These are phyloP conservation scores for Aspergillus nidulans DNA, from an alignment of 495 filamentous ascomycete species.

Conservation along the genomic window DNA sequence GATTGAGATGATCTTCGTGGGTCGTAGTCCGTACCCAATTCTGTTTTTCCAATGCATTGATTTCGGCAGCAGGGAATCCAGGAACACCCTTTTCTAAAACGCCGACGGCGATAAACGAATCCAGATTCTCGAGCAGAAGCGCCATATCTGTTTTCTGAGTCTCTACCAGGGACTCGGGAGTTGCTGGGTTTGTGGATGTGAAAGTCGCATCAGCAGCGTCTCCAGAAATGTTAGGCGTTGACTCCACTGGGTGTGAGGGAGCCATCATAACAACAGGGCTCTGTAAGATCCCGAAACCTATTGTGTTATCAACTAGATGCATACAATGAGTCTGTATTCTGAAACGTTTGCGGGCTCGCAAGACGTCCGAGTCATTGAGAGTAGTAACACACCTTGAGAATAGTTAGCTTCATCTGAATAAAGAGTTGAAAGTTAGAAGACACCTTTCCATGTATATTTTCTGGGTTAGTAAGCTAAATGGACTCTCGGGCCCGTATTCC, in stretches of 20 bases:
- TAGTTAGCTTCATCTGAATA: not conserved
- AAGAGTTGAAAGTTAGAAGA: not conserved
- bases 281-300: not conserved
- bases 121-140: constrained; percentile 3
- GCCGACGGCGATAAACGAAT: constrained; percentile 20
- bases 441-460: not conserved
- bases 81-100: constrained; percentile 13
- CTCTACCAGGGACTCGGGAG: not conserved
- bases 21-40: constrained; percentile 30
- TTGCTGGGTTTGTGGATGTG: not conserved
- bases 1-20: constrained; percentile 12
- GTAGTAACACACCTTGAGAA: not conserved
- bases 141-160: not conserved
- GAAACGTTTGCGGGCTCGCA: too few species aligned
- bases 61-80: constrained; percentile 18
- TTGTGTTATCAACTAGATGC: constrained; percentile 3
- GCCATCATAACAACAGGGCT: not conserved
- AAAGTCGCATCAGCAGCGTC: not conserved
- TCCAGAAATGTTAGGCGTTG: not conserved
- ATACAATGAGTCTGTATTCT: not conserved
- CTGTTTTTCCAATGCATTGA: constrained; percentile 25
- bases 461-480: not conserved
- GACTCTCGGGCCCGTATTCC: not conserved
- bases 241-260: not conserved
- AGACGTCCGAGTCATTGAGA: not conserved